phyloP scores from a whole-genome alignment of 2,329 filamentous ascomycete species.

The Pestalotiopsis sp. region DNA sequence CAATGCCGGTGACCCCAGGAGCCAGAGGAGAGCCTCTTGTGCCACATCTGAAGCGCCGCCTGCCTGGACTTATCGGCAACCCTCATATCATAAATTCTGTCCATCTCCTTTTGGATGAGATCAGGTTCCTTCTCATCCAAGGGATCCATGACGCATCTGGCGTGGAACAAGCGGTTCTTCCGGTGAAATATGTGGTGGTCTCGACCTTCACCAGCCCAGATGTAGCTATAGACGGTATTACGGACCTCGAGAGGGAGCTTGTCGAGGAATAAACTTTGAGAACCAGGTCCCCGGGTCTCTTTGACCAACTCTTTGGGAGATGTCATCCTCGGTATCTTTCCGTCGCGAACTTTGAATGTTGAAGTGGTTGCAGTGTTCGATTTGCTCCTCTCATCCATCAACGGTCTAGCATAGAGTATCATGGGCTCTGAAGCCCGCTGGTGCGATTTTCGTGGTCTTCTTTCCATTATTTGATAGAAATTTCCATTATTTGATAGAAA shows the following conservation, averaged over 20 bases:
- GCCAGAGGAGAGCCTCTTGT: conserved; percentile 27
- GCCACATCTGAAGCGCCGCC: conserved; percentile 29
- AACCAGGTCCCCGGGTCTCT: background rate
- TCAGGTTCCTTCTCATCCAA: background rate
- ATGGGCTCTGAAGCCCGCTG: background rate
- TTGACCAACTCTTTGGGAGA: background rate
- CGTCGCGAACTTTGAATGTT: background rate
- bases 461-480: too few relatives aligned
- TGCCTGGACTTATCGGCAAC: background rate
- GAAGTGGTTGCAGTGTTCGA: background rate
- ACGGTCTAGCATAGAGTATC: background rate
- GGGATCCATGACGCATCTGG: conserved; percentile 11
- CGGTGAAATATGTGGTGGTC: conserved; percentile 7
- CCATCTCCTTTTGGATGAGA: conserved; percentile 23
- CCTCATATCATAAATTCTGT: conserved; percentile 20
- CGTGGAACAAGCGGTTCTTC: background rate
- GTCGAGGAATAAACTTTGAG: background rate
- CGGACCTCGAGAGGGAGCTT: conserved; percentile 13
- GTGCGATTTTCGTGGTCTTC: background rate
- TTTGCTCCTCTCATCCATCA: background rate
- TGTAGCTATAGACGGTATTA: conserved; percentile 5
- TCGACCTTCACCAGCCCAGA: background rate
- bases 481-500: too few relatives aligned
- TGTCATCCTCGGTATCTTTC: background rate
- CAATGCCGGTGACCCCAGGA: conserved; percentile 36